Evolutionary conservation across 2,329 filamentous ascomycete species (phyloP).

Genomic region (Diaporthe aspalathi): DNA sequence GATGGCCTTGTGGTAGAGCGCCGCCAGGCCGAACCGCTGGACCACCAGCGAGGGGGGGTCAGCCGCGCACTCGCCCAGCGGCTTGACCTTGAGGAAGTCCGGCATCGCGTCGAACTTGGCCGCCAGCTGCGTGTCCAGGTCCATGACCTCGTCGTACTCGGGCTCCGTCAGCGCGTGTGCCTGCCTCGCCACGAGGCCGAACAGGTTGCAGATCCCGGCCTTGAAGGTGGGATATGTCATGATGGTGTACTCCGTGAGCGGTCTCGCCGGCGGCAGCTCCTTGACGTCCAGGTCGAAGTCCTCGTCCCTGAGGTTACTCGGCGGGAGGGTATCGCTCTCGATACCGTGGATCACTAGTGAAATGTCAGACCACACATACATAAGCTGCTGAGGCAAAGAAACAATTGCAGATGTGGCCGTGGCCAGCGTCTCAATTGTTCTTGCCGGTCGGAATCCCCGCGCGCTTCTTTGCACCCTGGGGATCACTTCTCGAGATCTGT

Average conservation of each 20-base stretch:
- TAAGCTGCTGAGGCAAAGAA: neutral
- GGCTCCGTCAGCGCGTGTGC: slow-evolving; percentile 62
- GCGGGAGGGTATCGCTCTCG: slow-evolving; percentile 71
- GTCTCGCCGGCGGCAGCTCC: slow-evolving; percentile 67
- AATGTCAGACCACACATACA: neutral
- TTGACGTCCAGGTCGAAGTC: slow-evolving; percentile 69
- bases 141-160: slow-evolving; percentile 61
- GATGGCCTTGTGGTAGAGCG: slow-evolving; percentile 65
- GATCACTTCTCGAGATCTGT: neutral
- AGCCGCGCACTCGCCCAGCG: slow-evolving; percentile 61
- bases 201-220: slow-evolving; percentile 58
- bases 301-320: slow-evolving; percentile 72
- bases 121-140: slow-evolving; percentile 58
- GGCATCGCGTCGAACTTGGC: slow-evolving; percentile 60
- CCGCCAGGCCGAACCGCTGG: slow-evolving; percentile 64
- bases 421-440: no score
- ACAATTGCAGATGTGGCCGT: neutral
- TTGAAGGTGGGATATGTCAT: slow-evolving; percentile 68
- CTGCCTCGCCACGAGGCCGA: slow-evolving; percentile 61
- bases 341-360: slow-evolving; percentile 67
- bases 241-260: slow-evolving; percentile 68
- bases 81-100: slow-evolving; percentile 58
- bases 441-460: no score
- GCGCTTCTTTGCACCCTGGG: neutral
- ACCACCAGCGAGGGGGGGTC: slow-evolving; percentile 61